Base-by-base conservation (phyloP, 768 basidiomycete genomes). In the Pleurotus platypus region DNA sequence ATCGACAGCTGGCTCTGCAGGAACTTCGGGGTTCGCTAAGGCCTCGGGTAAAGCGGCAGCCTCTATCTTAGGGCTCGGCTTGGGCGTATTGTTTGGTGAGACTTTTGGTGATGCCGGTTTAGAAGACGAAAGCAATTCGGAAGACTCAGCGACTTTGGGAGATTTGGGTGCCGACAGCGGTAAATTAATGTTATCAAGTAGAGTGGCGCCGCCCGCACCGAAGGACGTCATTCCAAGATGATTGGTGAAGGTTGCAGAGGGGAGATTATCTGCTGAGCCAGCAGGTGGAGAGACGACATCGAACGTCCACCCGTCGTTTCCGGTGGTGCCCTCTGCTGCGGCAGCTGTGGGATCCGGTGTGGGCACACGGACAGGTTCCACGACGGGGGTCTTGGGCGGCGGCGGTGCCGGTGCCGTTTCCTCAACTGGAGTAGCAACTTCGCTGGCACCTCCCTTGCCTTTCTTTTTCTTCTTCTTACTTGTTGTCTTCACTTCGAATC, bases 31-130 rank as follows among this genome's bases (percentile, higher is more conserved):
- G 7, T 49, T 35, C 24, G 46, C 16, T 24, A 16, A 47, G 22
- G 46, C 27, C 15, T n/a, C 38, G 40, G 50, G 50, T 39, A 39
- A 18, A 18, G 50, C 37, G 15, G 38, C 38, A 20, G 50, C 37
- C 3, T 15, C 38, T 39, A 39, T 54, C 63, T 63, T 66, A 18
- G 43, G 55, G 7, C 42, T 50, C 16, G 45, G 57, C 63, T 63
- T 66, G 18, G 43, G 55, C 11, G 55, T 50, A 16, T 39, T 55
- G 63, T 63, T 66, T 20, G 43, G 55, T 9, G 55, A 53, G 16
- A 40, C 56, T 64, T 63, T 65, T 18, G 43, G 43, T 13, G 55
- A 38, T 18, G 24, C 16, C 24, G 16, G 16, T 16, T 1, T n/a
- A 16, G 46, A 47, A 20, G 50, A 15, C 15, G 7, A 27, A 53